A percentile compares a stretch with the other conserved stretches of the same genome.
Conservation (phyloP, 2,329 filamentous ascomycete genomes). For the Fusarium pseudocircinatum region DNA sequence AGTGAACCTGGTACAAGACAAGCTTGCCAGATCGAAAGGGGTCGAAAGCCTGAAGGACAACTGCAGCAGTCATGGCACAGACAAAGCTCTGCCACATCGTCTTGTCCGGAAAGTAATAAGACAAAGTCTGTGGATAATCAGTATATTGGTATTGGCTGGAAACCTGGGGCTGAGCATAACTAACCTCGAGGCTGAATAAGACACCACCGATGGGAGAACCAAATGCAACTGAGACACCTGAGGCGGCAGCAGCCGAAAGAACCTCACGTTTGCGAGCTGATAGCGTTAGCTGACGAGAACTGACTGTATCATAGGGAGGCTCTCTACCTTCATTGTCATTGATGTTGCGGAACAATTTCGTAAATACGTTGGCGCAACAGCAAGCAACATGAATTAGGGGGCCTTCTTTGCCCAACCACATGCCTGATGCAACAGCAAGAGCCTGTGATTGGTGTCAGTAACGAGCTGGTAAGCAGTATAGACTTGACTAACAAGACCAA, state of each 20-base stretch:
- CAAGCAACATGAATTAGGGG: slow-evolving; percentile 96
- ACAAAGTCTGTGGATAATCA: slow-evolving; percentile 63
- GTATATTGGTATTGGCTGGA: background rate
- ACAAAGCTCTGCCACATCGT: slow-evolving; percentile 99
- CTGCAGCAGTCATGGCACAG: slow-evolving; percentile 97
- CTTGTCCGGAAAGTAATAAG: slow-evolving; percentile 98
- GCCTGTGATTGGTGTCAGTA: slow-evolving; percentile 64
- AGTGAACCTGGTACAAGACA: slow-evolving; percentile 94
- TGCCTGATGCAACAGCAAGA: slow-evolving; percentile 88
- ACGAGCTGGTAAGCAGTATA: background rate
- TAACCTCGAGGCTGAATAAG: slow-evolving; percentile 89
- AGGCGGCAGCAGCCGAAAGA: slow-evolving; percentile 89
- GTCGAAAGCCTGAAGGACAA: slow-evolving; percentile 90
- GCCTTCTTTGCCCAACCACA: slow-evolving; percentile 97
- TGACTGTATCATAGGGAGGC: background rate
- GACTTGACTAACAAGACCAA: slow-evolving; percentile 74
- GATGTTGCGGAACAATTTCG: slow-evolving; percentile 83
- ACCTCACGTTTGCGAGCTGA: slow-evolving; percentile 91
- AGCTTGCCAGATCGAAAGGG: slow-evolving; percentile 96
- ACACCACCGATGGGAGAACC: slow-evolving; percentile 94
- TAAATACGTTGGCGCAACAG: slow-evolving; percentile 93
- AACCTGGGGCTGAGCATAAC: background rate
- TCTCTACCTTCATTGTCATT: slow-evolving; percentile 82
- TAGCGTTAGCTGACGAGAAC: background rate
- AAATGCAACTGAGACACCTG: slow-evolving; percentile 93